Evolutionary conservation across 257 asterid species (phyloP), one percentile per base, ranked within the genome.

Genomic region (Catharanthus roseus): DNA sequence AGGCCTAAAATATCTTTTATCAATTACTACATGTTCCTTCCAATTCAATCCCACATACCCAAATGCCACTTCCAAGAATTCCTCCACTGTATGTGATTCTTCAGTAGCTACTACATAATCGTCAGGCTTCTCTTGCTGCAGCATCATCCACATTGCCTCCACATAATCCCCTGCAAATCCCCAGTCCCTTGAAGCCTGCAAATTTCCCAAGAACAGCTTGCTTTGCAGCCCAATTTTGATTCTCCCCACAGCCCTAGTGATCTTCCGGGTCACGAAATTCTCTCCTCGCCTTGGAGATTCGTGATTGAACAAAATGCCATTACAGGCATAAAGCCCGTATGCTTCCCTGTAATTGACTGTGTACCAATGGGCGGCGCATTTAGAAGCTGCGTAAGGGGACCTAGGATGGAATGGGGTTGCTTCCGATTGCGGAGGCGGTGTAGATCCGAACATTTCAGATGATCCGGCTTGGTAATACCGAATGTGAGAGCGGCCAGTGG

Each of bases 61-160:
- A 68, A 95, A 95, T 0, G 99, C 93, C 50, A 68, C 87, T 33
- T 78, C 74, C 29, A 95, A 34, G 56, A 95, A 95, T 77, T 91
- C 99, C 90, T 95, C 90, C 64, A 95, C 98, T 19, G 96, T 88
- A 81, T 95, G 99, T 0, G 98, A 86, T 26, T 95, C 98, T 85
- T 95, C 99, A 0, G 98, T 95, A 8, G 99, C 99, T 72, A 95
- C 99, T 36, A 95, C 99, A 41, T 95, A 95, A 51, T 95, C 99
- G 44, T 90, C 99, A 10, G 99, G 84, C 79, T 91, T 85, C 44
- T 95, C 99, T 80, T 91, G 96, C 80, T 95, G 99, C 57, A 95
- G 86, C 99, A 91, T 95, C 92, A 95, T 50, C 99, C 99, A 95
- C 97, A 95, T 95, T 18, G 99, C 97, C 83, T 95, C 99, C 41